Conservation (phyloP, 2,329 filamentous ascomycete species). For the Ophiobolus disseminans region DNA sequence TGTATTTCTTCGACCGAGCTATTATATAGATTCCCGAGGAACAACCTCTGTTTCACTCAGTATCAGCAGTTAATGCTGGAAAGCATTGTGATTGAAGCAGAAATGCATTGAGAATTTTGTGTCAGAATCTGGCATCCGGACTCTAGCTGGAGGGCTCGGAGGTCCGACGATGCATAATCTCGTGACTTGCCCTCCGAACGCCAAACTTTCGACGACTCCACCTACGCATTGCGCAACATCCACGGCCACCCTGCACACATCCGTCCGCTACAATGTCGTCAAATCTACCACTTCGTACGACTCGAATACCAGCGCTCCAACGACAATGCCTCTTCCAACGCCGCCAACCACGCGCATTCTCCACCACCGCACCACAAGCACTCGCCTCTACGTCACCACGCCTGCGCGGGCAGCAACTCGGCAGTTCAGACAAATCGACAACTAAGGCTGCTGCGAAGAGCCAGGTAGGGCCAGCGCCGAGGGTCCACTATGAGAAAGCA, state of each 20-base stretch:
- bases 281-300: conserved; percentile 31
- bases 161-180: conserved; percentile 15
- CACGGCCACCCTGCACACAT: conserved; percentile 9
- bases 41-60: too few relatives aligned
- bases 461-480: conserved; percentile 16
- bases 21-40: too few relatives aligned
- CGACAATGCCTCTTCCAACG: conserved; percentile 38
- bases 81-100: too few relatives aligned
- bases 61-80: too few relatives aligned
- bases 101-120: too few relatives aligned
- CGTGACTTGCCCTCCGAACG: conserved; percentile 8
- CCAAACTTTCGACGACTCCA: conserved; percentile 19
- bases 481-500: conserved; percentile 7
- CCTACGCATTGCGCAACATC: conserved; percentile 7
- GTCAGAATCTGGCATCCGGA: too few relatives aligned
- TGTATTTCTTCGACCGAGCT: too few relatives aligned
- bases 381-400: conserved; percentile 35
- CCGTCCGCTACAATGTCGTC: conserved; percentile 40
- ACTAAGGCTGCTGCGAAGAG: conserved; percentile 12
- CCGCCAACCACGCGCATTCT: conserved; percentile 13
- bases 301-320: conserved; percentile 28
- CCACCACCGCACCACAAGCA: conserved; percentile 19
- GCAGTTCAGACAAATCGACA: conserved; percentile 14
- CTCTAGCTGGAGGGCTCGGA: conserved; percentile 9
- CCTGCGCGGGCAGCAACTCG: conserved; percentile 9